Base-by-base conservation (phyloP, 768 basidiomycete genomes). In the Pisolithus albus region DNA sequence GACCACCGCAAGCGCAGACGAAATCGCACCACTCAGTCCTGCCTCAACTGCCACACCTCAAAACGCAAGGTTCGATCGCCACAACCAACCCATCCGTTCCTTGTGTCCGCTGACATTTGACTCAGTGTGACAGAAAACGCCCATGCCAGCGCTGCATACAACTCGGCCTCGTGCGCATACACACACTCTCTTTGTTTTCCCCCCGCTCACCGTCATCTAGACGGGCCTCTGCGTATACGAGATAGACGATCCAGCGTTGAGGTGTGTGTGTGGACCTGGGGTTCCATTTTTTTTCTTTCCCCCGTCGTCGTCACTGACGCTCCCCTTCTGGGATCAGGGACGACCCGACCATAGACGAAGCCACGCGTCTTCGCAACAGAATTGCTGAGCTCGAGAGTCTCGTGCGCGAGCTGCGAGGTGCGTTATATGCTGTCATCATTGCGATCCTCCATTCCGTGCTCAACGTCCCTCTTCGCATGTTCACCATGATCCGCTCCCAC, bases 141-240 rank as follows among this genome's bases (percentile, higher is more conserved):
- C 92, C 92, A 18, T 95, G 92, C 70, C 84, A 87, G 61, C 76
- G 91, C 46, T 94, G 91, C 69, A 93, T 92, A 52, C 88, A 92
- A 56, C 79, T 93, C 19, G 90, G 91, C 50, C 70, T 94, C 67
- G 91, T 91, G 71, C 54, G 67, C 61, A 57, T 34, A 18, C n/a
- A 50, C 51, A 28, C 26, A 46, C 50, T 38, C 24, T 16, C 30
- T n/a, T 16, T 41, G 21, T 2, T 47, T 34, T 7, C 49, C 28
- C 30, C 57, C 53, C 41, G 46, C 40, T 41, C 40, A 37, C 43
- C 50, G 44, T 48, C 52, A 2, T 46, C 15, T 59, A 92, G 88
- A 94, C 92, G 19, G 92, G 92, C 47, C 85, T 94, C 16, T 95
- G 92, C 66, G 91, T 95, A 0, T 95, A 95, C 59, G 92, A 95